Evolutionary conservation across 805 yeast genomes (phyloP), one percentile per base, ranked within the genome.

Genomic region (Candida piceae): DNA sequence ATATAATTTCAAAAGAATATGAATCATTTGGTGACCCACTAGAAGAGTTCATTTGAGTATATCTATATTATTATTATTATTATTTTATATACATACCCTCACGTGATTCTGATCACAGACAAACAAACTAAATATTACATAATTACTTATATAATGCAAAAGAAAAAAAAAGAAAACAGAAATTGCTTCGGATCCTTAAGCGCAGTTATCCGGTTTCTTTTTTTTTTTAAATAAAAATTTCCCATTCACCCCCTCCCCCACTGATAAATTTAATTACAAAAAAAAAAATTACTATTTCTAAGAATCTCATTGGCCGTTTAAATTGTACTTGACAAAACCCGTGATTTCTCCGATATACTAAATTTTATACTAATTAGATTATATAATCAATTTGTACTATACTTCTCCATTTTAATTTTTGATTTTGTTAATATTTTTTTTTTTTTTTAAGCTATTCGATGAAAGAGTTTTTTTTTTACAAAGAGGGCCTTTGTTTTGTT

Each of bases 271-370:
- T n/a, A n/a, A n/a, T n/a, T n/a, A n/a, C n/a, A n/a, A n/a, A n/a
- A n/a, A n/a, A n/a, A n/a, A n/a, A n/a, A n/a, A n/a, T 35, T 29
- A 35, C 31, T 16, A 18, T 27, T 35, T 20, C 15, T n/a, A 19
- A 25, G 22, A 15, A 25, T 26, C 25, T 38, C 26, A 38, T 38
- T 38, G 41, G 41, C 25, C 28, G 10, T 10, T 7, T 16, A 15
- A 5, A 2, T n/a, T 17, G n/a, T 19, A 29, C 31, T 5, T 8
- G 6, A 23, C 26, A 23, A 29, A 38, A 26, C 29, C 40, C 40
- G 40, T 33, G 17, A 24, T 22, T 30, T 29, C 33, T 29, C 34
- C 34, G 34, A 30, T 15, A n/a, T 11, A 15, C n/a, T n/a, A n/a
- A n/a, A n/a, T n/a, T n/a, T n/a, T n/a, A n/a, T n/a, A n/a, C n/a